Conservation (phyloP, 2,329 filamentous ascomycete species). For the Pestalotiopsis fici region DNA sequence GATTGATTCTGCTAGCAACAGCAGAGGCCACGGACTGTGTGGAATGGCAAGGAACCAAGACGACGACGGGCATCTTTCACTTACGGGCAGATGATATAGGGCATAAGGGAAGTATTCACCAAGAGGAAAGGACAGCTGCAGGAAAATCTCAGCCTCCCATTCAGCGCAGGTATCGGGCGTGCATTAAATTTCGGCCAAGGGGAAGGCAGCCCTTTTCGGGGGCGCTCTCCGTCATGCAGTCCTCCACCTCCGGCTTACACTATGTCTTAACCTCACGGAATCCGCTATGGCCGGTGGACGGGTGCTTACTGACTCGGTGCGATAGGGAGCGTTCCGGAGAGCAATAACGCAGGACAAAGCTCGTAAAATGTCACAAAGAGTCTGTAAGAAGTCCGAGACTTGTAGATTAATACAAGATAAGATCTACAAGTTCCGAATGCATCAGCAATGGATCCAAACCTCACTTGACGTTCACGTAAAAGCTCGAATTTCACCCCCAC, state of each 20-base stretch:
- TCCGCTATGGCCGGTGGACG: background rate
- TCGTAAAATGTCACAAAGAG: background rate
- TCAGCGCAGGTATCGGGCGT: constrained; percentile 11
- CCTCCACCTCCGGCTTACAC: background rate
- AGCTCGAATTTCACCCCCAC: background rate
- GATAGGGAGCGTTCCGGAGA: background rate
- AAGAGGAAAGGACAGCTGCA: constrained; percentile 8
- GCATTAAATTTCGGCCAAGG: constrained; percentile 6
- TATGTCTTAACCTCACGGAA: constrained; percentile 1
- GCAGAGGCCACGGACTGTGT: background rate
- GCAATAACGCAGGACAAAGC: background rate
- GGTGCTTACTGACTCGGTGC: background rate
- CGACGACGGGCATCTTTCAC: constrained; percentile 12
- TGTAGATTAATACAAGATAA: background rate
- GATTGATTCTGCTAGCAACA: background rate
- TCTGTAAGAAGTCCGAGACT: background rate
- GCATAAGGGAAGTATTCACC: constrained; percentile 21
- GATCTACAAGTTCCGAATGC: background rate
- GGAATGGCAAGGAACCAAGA: background rate
- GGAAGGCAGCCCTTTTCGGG: constrained; percentile 3
- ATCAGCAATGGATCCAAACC: background rate
- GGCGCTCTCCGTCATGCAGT: background rate
- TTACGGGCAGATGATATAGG: constrained; percentile 27
- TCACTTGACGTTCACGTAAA: background rate
- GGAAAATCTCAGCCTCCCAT: constrained; percentile 11